Conservation (phyloP, 2,329 filamentous ascomycete genomes). For the Colletotrichum eremochloae region DNA sequence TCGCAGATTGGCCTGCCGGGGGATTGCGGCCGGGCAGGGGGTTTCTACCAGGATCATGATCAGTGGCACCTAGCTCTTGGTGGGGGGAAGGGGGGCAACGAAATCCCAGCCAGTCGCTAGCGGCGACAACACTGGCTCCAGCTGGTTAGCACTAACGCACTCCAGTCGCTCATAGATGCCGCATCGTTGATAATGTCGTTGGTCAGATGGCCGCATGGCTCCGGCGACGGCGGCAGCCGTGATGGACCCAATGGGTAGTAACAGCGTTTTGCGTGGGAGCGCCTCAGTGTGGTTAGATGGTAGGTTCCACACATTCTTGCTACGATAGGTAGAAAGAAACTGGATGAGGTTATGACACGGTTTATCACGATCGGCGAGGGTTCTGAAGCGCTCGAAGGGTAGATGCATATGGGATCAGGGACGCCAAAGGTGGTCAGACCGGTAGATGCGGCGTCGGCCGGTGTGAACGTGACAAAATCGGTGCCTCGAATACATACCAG, state of each 20-base stretch:
- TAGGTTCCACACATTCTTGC: background rate
- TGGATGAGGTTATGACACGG: background rate
- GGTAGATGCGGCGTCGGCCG: background rate
- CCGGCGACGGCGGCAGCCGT: constrained; percentile 3
- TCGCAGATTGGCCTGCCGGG: constrained; percentile 43
- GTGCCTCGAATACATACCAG: background rate
- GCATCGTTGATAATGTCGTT: constrained; percentile 8
- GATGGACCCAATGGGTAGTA: constrained; percentile 4
- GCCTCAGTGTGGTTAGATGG: background rate
- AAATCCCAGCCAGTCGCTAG: constrained; percentile 29
- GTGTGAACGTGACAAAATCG: background rate
- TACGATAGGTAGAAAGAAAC: background rate
- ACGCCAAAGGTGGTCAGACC: background rate
- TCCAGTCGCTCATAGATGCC: background rate
- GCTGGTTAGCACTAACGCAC: constrained; percentile 1
- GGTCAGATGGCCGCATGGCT: background rate
- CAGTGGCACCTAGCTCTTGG: constrained; percentile 8
- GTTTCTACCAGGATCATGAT: constrained; percentile 21
- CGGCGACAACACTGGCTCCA: background rate
- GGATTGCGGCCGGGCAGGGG: constrained; percentile 38
- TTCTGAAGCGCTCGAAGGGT: background rate
- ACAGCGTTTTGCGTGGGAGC: background rate
- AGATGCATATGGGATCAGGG: background rate
- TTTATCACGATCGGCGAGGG: background rate
- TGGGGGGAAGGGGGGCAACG: background rate